Evolutionary conservation across 495 filamentous ascomycete species (phyloP), one percentile per base, ranked within the genome.

Genomic region (Evernia prunastri): DNA sequence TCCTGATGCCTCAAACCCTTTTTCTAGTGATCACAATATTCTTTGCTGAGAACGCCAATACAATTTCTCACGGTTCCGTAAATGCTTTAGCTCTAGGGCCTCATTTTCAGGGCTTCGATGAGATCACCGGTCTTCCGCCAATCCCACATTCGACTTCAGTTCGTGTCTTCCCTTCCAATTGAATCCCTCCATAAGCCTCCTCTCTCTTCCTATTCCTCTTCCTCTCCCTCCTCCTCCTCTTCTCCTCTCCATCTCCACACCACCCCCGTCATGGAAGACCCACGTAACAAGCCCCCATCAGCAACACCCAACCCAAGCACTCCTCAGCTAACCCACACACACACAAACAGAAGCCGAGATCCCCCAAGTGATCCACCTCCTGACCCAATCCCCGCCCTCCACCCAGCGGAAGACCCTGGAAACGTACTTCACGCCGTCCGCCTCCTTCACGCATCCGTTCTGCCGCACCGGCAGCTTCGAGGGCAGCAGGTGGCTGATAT

Each of bases 401-500:
- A 72, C 83, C 35, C 91, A 95, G 74, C 72, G 76, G 33, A 72
- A 79, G 23, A 77, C 86, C 8, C 72, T 96, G 27, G 78, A 90
- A 57, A 78, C 74, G 15, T 91, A 88, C 73, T 96, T 90, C 76
- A 82, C 85, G 2, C 81, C 79, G 12, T 73, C 84, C 66, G 85
- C 89, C 20, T 80, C 83, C 62, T 94, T 96, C 72, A 78, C 82
- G 4, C 91, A 96, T 71, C 91, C 91, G 0, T 88, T 95, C 74
- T 93, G 89, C 70, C 84, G 84, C 27, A 86, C 91, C 2, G 83
- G 84, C 42, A 82, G 80, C 65, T 78, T 81, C 61, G 65, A 78
- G 15, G 81, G 80, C 36, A 75, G 88, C 17, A 80, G 89, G 49
- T 80, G 77, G 70, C 70, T 87, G 25, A 78, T 95, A 35, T 77